phyloP scores from a whole-genome alignment of 78 protist species.

The Bodo saltans region DNA sequence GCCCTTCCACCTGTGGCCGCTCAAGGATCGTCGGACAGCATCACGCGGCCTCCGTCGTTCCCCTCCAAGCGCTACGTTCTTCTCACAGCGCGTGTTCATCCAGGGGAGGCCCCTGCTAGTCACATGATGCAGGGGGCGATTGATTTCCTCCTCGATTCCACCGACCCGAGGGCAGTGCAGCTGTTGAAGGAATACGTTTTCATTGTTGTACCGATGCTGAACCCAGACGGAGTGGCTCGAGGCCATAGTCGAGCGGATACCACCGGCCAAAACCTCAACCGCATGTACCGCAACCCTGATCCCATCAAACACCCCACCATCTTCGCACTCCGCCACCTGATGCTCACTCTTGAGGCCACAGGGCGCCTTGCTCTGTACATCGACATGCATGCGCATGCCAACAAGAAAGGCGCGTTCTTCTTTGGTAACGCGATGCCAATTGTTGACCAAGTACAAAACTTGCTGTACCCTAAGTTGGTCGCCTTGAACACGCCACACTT shows the following conservation, averaged over 20 bases:
- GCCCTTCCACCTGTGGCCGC: not conserved
- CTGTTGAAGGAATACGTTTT: slow-evolving; percentile 18
- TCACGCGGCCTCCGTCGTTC: not conserved
- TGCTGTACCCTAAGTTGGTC: slow-evolving; percentile 33
- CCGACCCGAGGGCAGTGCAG: not conserved
- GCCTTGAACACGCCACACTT: slow-evolving; percentile 8
- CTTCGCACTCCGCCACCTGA: not conserved
- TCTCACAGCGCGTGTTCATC: slow-evolving; percentile 51
- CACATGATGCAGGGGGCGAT: slow-evolving; percentile 47
- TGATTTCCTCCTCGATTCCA: not conserved
- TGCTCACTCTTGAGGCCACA: not conserved
- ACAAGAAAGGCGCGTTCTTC: slow-evolving; percentile 32
- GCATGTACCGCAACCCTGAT: not conserved
- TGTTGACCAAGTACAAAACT: not conserved
- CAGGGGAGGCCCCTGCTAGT: slow-evolving; percentile 61
- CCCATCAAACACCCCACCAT: slow-evolving; percentile 11
- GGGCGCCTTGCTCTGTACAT: slow-evolving; percentile 30
- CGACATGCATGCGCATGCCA: slow-evolving; percentile 55
- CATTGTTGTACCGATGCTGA: slow-evolving; percentile 59
- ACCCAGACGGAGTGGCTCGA: slow-evolving; percentile 63
- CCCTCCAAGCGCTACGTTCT: not conserved
- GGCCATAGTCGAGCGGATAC: slow-evolving; percentile 56
- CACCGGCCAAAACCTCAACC: slow-evolving; percentile 30
- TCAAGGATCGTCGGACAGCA: no score
- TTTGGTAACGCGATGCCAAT: slow-evolving; percentile 31